These are phyloP conservation scores for Diospyros kaki DNA, from an alignment of 148 eudicot genomes.

Conservation along the genomic window DNA sequence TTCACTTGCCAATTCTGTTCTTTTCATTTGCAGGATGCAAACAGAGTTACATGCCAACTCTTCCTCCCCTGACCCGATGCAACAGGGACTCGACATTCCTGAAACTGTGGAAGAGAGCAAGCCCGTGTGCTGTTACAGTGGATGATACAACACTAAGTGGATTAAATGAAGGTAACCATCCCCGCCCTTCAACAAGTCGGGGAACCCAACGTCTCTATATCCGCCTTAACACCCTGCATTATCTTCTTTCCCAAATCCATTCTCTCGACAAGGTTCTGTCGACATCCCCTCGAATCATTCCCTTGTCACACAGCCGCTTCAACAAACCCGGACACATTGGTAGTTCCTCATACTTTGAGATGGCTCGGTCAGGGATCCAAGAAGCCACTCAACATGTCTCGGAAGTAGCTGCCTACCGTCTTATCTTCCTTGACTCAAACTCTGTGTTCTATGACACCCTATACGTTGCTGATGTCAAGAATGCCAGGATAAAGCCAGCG, in stretches of 20 bases:
- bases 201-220: constrained; percentile 94
- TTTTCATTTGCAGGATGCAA: constrained; percentile 57
- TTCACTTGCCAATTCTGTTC: not conserved
- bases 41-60: constrained; percentile 84
- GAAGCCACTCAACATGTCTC: constrained; percentile 60
- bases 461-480: constrained; percentile 44
- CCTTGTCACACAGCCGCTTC: constrained; percentile 23
- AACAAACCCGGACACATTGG: constrained; percentile 34
- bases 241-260: constrained; percentile 65
- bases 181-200: constrained; percentile 88
- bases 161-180: constrained; percentile 46
- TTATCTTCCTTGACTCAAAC: constrained; percentile 76
- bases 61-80: constrained; percentile 91
- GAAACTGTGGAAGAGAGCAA: constrained; percentile 69
- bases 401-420: constrained; percentile 78
- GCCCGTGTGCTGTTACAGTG: constrained; percentile 42
- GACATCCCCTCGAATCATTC: constrained; percentile 44
- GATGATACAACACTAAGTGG: constrained; percentile 31
- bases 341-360: constrained; percentile 49
- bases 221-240: constrained; percentile 86
- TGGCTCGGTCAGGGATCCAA: constrained; percentile 43
- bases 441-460: constrained; percentile 64
- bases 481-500: constrained; percentile 55
- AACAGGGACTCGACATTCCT: constrained; percentile 58
- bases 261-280: constrained; percentile 66